Base-by-base conservation (phyloP, 2,329 filamentous ascomycete species). In the Cyphellophora attinorum region DNA sequence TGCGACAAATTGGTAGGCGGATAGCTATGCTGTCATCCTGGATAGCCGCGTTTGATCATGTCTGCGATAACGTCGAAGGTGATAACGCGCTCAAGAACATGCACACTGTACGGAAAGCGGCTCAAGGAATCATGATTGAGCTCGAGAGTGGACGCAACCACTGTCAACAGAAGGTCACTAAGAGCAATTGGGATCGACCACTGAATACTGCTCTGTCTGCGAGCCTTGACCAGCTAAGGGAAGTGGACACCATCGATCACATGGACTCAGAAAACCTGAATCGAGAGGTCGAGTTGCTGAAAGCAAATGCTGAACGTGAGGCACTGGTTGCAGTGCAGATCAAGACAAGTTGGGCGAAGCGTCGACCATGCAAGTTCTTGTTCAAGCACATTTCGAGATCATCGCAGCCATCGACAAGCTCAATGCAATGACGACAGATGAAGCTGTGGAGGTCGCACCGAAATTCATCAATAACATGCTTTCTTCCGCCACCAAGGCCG, bases 311-410 rank as follows among this genome's bases (percentile, higher is more conserved):
- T 31, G 82, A 84, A 47, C 74, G 84, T 25, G 91, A 96, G 41
- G 74, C 81, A 1, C 74, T 89, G 44, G 65, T 72, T 10, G 78
- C 85, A 34, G 74, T 13, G 58, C 86, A 8, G 86, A 96, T 35
- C 79, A 91, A 50, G 88, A 96, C 43, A 89, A 81, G 60, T 69
- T 72, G 16, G 81, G 80, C 10, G 86, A 95, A 53, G 75, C 79
- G 13, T 76, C 74, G 12, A 75, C 83, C 45, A 70, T 94, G 51
- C 88, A 95, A 58, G 74, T 84, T 32, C 70, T 98, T 35, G 72
- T 96, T 8, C 80, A 82, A 34, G 85, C 89, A 10, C 89, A 96
- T 51, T 93, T 98, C 48, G 88, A 95, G 51, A 89, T 88, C 2
- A 74, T 96, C 41, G 69, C 84, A 4, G 85, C 86, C 1, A 73